Conservation (phyloP, 129 eudicot genomes). For the Heracleum sosnowskyi region DNA sequence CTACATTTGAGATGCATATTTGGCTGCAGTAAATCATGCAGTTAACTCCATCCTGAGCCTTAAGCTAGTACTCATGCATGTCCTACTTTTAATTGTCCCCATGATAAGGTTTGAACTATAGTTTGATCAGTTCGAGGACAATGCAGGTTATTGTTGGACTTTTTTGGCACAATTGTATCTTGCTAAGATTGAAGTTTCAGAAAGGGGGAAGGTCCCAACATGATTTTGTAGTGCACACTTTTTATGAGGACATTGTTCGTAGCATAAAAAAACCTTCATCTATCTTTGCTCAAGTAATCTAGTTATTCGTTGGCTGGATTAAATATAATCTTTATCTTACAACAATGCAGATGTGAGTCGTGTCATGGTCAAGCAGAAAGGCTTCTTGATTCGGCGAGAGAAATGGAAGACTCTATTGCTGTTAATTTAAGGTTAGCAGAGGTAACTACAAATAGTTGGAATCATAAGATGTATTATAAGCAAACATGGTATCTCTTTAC, state of each 20-base stretch:
- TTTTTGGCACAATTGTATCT: neutral
- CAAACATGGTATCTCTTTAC: constrained; percentile 1
- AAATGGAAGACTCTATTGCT: constrained; percentile 97
- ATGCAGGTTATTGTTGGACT: neutral
- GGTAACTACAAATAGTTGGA: neutral
- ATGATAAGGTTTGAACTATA: neutral
- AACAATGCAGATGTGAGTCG: constrained; percentile 77
- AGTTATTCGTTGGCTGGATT: neutral
- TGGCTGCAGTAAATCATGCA: neutral
- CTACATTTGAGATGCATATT: neutral
- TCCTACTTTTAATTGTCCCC: neutral
- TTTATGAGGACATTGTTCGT: neutral
- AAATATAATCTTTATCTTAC: constrained; percentile 5
- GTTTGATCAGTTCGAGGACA: neutral
- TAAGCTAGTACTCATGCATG: neutral
- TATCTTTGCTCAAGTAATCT: neutral
- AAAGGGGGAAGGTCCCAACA: neutral
- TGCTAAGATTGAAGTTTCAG: neutral
- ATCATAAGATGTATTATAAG: neutral
- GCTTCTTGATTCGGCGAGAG: constrained; percentile 98
- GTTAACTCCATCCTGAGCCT: neutral
- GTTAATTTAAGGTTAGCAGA: constrained; percentile 80
- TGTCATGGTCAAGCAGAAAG: constrained; percentile 98
- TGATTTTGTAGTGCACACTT: neutral
- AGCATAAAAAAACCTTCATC: neutral